phyloP scores from a whole-genome alignment of 192 early-diverging fungal genomes.

The Entomortierella lignicola region DNA sequence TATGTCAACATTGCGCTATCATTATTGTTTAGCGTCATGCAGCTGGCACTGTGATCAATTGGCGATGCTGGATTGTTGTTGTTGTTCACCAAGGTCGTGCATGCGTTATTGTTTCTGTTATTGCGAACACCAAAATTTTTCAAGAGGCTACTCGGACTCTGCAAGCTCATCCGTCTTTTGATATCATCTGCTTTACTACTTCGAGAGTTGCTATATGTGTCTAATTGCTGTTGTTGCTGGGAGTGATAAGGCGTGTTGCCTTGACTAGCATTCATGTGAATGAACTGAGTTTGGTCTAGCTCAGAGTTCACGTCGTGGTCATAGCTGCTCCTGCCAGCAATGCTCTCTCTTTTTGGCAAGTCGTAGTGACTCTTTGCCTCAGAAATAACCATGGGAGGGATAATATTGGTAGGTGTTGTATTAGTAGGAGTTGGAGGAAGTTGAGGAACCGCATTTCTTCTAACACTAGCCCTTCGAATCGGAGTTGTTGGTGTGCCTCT shows the following conservation, averaged over 20 bases:
- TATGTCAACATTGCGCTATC: not conserved
- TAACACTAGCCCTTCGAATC: conserved; percentile 5
- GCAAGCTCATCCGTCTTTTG: not conserved
- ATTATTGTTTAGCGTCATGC: not conserved
- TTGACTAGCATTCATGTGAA: not conserved
- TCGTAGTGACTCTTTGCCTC: not conserved
- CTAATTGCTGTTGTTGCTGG: not conserved
- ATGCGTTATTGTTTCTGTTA: conserved; percentile 3
- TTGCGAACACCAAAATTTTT: not conserved
- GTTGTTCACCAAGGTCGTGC: not conserved
- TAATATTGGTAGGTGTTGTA: not conserved
- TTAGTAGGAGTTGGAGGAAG: not conserved
- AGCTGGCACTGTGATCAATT: not conserved
- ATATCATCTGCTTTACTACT: not conserved
- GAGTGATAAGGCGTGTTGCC: not conserved
- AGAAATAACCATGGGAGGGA: not conserved
- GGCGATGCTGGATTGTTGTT: not conserved
- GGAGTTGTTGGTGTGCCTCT: not conserved
- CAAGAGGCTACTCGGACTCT: not conserved
- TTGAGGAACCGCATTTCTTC: conserved; percentile 10
- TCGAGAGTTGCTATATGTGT: not conserved
- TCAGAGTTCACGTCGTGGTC: not conserved
- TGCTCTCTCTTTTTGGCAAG: not conserved
- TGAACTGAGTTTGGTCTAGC: not conserved
- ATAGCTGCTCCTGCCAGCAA: not conserved